Evolutionary conservation across 2,329 filamentous ascomycete species (phyloP), one percentile per base, ranked within the genome.

Genomic region (Xylariaceae sp.): DNA sequence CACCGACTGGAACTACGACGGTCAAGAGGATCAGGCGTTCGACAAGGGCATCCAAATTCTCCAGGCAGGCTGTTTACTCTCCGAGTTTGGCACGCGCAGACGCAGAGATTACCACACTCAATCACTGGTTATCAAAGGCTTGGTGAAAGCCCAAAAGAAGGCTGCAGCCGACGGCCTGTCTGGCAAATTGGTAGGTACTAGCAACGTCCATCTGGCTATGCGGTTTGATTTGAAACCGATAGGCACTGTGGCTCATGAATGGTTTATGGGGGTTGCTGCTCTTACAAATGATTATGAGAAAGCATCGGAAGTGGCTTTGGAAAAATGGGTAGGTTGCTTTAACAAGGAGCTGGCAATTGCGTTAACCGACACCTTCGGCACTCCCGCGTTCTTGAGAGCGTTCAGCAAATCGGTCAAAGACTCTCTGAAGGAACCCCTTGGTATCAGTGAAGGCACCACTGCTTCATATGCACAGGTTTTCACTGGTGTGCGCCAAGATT

Each of bases 261-360:
- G 93, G 93, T 97, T 96, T 73, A 98, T 98, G 93, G 91, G 89
- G 34, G 92, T 95, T 52, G 93, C 93, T 1, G 91, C 93, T 32
- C 89, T 96, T 56, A 88, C 85, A 4, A 78, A 88, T 52, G 80
- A 96, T 67, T 98, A 98, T 63, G 78, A 82, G 56, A 75, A 79
- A 50, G 91, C 93, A 3, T 95, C 91, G 29, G 89, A 95, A 64
- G 77, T 85, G 53, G 91, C 89, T 0, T 71, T 98, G 55, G 76
- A 82, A 47, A 89, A 94, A 64, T 98, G 93, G 93, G 80, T 95
- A 25, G 83, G 84, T 42, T 95, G 88, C 50, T 98, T 96, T 63
- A 93, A 93, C 4, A 82, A 86, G 61, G 88, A 77, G 27, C 77
- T 96, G 23, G 83, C 85, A 5, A 91, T 98, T 56, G 91, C 93